These are phyloP conservation scores for Neofusicoccum sp. DNA, from an alignment of 2,329 filamentous ascomycete genomes.

Conservation along the genomic window DNA sequence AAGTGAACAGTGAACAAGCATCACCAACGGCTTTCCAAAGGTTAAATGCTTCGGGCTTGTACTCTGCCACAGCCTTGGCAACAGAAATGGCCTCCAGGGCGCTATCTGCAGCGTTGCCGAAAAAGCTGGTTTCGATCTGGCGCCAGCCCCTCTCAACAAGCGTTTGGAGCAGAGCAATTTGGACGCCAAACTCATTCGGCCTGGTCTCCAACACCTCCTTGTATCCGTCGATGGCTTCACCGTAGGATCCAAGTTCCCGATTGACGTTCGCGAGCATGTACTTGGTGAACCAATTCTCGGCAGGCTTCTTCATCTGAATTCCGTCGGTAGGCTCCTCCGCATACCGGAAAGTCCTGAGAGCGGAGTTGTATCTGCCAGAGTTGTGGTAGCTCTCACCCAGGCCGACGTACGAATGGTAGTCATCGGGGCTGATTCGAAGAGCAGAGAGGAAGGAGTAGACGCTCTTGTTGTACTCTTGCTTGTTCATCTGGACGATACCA, in stretches of 20 bases:
- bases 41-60: slow-evolving; percentile 75
- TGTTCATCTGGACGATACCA: slow-evolving; percentile 91
- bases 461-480: slow-evolving; percentile 83
- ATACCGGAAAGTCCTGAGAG: slow-evolving; percentile 83
- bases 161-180: slow-evolving; percentile 83
- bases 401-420: slow-evolving; percentile 96
- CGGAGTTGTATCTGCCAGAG: slow-evolving; percentile 90
- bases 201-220: slow-evolving; percentile 66
- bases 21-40: slow-evolving; percentile 93
- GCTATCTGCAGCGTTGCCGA: slow-evolving; percentile 74
- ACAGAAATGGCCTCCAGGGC: slow-evolving; percentile 68
- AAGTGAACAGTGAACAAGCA: slow-evolving; percentile 80
- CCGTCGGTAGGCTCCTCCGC: slow-evolving; percentile 72
- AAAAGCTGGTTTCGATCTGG: slow-evolving; percentile 77
- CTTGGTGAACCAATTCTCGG: slow-evolving; percentile 88
- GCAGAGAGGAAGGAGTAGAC: slow-evolving; percentile 91
- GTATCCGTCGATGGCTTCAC: slow-evolving; percentile 77
- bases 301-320: slow-evolving; percentile 53
- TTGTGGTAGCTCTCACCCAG: slow-evolving; percentile 97
- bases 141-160: slow-evolving; percentile 78
- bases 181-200: slow-evolving; percentile 77
- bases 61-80: slow-evolving; percentile 60
- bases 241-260: slow-evolving; percentile 85
- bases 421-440: slow-evolving; percentile 74
- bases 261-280: slow-evolving; percentile 97